Evolutionary conservation across 2,329 filamentous ascomycete species (phyloP), one percentile per base, ranked within the genome.

Genomic region (Ophiocordyceps camponoti-saundersi): DNA sequence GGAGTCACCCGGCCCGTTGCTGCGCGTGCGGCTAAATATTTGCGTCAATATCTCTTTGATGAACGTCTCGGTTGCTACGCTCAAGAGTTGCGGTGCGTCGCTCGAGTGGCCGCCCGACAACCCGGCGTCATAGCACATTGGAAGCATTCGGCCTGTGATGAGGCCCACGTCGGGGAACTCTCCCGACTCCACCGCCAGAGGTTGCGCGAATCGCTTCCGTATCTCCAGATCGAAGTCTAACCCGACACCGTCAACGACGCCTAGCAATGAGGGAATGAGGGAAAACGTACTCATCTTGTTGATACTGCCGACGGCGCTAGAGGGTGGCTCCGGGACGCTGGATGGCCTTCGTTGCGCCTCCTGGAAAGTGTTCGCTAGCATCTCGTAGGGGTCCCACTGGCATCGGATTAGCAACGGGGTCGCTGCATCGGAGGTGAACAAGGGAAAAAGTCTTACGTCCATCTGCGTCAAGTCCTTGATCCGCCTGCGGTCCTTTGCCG

Each of bases 281-380:
- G n/a, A 11, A 40, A 20, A 65, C 80, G 59, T 70, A 87, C 82
- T 93, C 70, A 90, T 82, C 53, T 79, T 87, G 53, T 85, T 88
- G 43, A 90, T 72, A 20, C 82, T 82, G 26, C 79, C 81, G n/a
- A 50, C 55, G 22, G 82, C 81, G 57, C 79, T 80, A 26, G 80
- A 72, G 23, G 82, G 79, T 10, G 79, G 73, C 48, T 85, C 76
- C 29, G 80, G 73, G 13, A 65, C 59, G 45, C 67, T 66, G 4
- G 65, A 59, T 12, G 65, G 57, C 48, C 67, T 63, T 42, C 69
- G 67, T 49, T 71, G 67, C 21, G 69, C 63, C 20, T 79, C 73
- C 13, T 64, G 56, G 52, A 79, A 77, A 42, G 73, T 61, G 49
- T 65, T 71, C 13, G 71, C 64, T 48, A 79, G 62, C 11, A 65